phyloP scores from a whole-genome alignment of 2,329 filamentous ascomycete genomes.

The Stemphylium beticola region DNA sequence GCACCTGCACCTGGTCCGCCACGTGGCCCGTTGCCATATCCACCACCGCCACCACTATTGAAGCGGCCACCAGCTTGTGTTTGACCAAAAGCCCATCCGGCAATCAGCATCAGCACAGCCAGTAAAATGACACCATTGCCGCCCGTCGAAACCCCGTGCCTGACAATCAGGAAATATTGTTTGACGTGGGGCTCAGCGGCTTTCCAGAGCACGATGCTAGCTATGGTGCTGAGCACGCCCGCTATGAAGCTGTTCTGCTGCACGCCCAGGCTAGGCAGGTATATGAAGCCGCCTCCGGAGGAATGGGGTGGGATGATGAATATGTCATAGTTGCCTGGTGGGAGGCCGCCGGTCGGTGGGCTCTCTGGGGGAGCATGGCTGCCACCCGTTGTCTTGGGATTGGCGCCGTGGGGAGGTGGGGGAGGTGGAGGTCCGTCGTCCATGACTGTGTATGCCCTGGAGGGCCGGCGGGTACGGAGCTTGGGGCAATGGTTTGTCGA shows the following conservation, averaged over 20 bases:
- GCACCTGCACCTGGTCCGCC: slow-evolving; percentile 44
- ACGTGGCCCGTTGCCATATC: slow-evolving; percentile 34
- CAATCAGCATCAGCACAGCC: slow-evolving; percentile 74
- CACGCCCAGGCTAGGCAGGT: slow-evolving; percentile 86
- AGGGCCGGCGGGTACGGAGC: slow-evolving; percentile 25
- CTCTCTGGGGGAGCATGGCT: slow-evolving; percentile 28
- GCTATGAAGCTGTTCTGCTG: slow-evolving; percentile 91
- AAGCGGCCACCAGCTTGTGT: slow-evolving; percentile 61
- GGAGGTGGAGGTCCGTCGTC: slow-evolving; percentile 68
- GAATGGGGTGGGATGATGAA: slow-evolving; percentile 95
- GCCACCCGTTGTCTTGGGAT: slow-evolving; percentile 65
- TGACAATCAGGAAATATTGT: slow-evolving; percentile 74
- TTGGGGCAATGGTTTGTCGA: slow-evolving; percentile 19
- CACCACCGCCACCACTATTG: slow-evolving; percentile 34
- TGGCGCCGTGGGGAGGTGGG: slow-evolving; percentile 83
- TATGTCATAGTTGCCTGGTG: slow-evolving; percentile 93
- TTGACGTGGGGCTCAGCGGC: slow-evolving; percentile 75
- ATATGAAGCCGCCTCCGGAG: slow-evolving; percentile 85
- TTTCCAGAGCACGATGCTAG: slow-evolving; percentile 74
- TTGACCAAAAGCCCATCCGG: slow-evolving; percentile 77
- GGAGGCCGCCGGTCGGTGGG: slow-evolving; percentile 63
- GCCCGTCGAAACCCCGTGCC: slow-evolving; percentile 61
- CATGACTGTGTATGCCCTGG: slow-evolving; percentile 40
- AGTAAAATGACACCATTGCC: slow-evolving; percentile 76
- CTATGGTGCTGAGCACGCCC: slow-evolving; percentile 78